Evolutionary conservation across 148 eudicot species (phyloP).

Genomic region (Simmondsia chinensis): DNA sequence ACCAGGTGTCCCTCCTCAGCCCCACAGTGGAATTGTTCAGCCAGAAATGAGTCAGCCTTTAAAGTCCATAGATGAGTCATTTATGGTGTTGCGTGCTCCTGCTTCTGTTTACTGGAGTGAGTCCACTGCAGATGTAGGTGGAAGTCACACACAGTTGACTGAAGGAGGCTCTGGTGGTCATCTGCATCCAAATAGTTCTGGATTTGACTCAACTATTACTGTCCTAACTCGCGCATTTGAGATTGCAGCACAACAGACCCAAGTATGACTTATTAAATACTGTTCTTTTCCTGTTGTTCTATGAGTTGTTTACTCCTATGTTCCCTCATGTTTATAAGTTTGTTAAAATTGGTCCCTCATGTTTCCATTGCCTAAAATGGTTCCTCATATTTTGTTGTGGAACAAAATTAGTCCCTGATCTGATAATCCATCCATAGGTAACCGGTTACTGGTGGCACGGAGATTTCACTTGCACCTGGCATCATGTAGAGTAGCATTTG

Average conservation of each 20-base stretch:
- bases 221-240: conserved; percentile 89
- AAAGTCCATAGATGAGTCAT: conserved; percentile 93
- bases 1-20: conserved; percentile 72
- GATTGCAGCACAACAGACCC: conserved; percentile 80
- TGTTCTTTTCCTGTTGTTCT: background rate
- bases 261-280: conserved; percentile 27
- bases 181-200: conserved; percentile 61
- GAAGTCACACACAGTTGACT: conserved; percentile 29
- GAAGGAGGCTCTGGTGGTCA: conserved; percentile 50
- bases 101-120: conserved; percentile 90
- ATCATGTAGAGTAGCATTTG: too few relatives aligned
- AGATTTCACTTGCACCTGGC: too few relatives aligned
- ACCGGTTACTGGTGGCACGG: too few relatives aligned
- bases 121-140: conserved; percentile 52
- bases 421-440: too few relatives aligned
- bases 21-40: conserved; percentile 48
- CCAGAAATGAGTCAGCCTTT: conserved; percentile 53
- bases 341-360: too few relatives aligned
- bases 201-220: conserved; percentile 77
- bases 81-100: conserved; percentile 95
- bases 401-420: too few relatives aligned
- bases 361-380: too few relatives aligned
- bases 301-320: too few relatives aligned
- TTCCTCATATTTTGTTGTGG: too few relatives aligned
- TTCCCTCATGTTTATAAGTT: too few relatives aligned